Evolutionary conservation across 208 protist genomes (phyloP).

Genomic region (Trypanosoma lewisi): DNA sequence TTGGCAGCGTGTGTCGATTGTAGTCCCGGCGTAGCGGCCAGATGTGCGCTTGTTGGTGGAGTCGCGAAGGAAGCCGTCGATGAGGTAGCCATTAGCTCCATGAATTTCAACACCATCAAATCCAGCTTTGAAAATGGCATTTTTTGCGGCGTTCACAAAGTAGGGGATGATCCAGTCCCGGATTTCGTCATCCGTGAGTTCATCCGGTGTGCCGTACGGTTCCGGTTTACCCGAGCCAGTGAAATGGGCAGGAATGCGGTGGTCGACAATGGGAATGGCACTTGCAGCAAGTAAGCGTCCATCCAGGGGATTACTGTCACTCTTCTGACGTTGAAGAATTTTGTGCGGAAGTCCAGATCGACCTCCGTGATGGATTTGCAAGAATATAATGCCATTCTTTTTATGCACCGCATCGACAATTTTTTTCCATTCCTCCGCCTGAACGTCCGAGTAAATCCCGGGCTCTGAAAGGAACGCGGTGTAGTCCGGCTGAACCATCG

Average conservation of each 20-base stretch:
- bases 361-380: conserved; percentile 65
- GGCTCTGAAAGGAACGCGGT: conserved; percentile 34
- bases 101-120: conserved; percentile 93
- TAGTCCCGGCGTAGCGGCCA: conserved; percentile 84
- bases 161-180: conserved; percentile 28
- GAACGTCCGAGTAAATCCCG: conserved; percentile 61
- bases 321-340: conserved; percentile 10
- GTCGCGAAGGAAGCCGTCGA: conserved; percentile 82
- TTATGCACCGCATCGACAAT: conserved; percentile 75
- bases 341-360: conserved; percentile 37
- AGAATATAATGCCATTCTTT: conserved; percentile 61
- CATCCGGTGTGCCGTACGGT: conserved; percentile 32
- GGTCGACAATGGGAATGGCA: conserved; percentile 29
- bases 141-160: conserved; percentile 68
- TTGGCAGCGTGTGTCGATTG: conserved; percentile 66
- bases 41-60: conserved; percentile 66
- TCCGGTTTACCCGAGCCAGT: conserved; percentile 24
- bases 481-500: conserved; percentile 49
- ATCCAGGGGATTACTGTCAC: conserved; percentile 22
- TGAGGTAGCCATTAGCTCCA: conserved; percentile 89
- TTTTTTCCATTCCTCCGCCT: conserved; percentile 62
- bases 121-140: conserved; percentile 58
- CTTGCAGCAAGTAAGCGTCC: conserved; percentile 29
- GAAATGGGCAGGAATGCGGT: conserved; percentile 23
- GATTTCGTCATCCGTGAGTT: conserved; percentile 72